phyloP scores from a whole-genome alignment of 73 alveolate genomes.

The Symbiodinium pilosum region DNA sequence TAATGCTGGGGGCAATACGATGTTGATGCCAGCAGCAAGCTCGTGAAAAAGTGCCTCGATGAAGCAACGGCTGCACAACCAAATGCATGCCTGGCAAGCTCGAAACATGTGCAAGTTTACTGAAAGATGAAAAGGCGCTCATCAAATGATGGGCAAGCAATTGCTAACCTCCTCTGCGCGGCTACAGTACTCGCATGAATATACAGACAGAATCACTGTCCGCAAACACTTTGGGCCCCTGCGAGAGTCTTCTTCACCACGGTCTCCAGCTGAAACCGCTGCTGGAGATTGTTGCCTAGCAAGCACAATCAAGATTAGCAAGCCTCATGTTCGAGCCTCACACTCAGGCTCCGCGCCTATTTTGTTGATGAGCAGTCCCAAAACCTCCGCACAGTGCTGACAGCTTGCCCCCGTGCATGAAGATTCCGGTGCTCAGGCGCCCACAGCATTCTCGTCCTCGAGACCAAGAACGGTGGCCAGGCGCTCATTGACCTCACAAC shows the following conservation, averaged over 20 bases:
- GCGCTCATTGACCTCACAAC: conserved; percentile 76
- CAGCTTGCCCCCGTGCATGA: background rate
- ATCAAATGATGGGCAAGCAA: too few relatives aligned
- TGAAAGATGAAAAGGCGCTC: too few relatives aligned
- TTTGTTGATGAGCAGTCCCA: conserved; percentile 88
- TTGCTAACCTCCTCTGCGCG: too few relatives aligned
- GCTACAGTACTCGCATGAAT: too few relatives aligned
- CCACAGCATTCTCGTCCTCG: conserved; percentile 89
- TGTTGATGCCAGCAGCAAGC: conserved; percentile 90
- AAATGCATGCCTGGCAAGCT: too few relatives aligned
- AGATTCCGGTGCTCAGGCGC: background rate
- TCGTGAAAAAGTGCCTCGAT: conserved; percentile 66
- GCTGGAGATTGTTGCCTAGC: conserved; percentile 86
- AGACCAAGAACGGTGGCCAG: conserved; percentile 91
- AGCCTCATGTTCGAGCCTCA: background rate
- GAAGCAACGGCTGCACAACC: too few relatives aligned
- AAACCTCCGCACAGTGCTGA: conserved; percentile 37
- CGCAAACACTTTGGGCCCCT: background rate
- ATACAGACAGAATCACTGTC: too few relatives aligned
- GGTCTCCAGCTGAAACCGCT: conserved; percentile 52
- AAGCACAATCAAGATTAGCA: background rate
- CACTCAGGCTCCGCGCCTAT: too few relatives aligned
- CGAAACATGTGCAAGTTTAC: too few relatives aligned
- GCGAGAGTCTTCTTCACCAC: conserved; percentile 94
- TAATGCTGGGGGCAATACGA: background rate